A percentile compares a stretch with the other conserved stretches of the same genome.
These are phyloP conservation scores for Pyrenophora teres DNA, from an alignment of 2,329 filamentous ascomycete species.

Conservation along the genomic window DNA sequence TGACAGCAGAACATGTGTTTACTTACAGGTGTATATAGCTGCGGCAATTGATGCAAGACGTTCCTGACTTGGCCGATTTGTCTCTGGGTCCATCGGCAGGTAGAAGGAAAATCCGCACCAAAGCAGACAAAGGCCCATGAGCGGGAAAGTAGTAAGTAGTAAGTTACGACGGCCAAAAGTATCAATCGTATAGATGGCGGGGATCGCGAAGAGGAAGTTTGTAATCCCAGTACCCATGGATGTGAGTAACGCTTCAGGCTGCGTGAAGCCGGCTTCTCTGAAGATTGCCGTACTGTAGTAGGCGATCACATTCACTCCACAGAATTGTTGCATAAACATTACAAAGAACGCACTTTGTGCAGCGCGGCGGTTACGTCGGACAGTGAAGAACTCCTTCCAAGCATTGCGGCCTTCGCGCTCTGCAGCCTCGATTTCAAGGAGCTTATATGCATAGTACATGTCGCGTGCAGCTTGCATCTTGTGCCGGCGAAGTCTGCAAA, in stretches of 20 bases:
- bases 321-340: slow-evolving; percentile 47
- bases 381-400: slow-evolving; percentile 41
- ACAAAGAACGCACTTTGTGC: slow-evolving; percentile 41
- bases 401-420: slow-evolving; percentile 40
- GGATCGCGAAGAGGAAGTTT: slow-evolving; percentile 54
- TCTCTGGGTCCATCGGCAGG: slow-evolving; percentile 22
- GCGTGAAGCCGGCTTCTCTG: slow-evolving; percentile 41
- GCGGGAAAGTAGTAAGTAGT: slow-evolving; percentile 53
- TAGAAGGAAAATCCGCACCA: slow-evolving; percentile 39
- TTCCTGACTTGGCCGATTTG: slow-evolving; percentile 16
- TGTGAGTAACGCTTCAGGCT: slow-evolving; percentile 43
- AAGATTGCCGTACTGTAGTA: slow-evolving; percentile 30
- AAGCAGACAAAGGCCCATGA: slow-evolving; percentile 51
- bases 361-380: slow-evolving; percentile 42
- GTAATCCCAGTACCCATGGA: slow-evolving; percentile 53
- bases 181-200: slow-evolving; percentile 52
- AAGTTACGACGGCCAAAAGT: slow-evolving; percentile 52
- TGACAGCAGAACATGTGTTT: too few species aligned
- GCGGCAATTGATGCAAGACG: slow-evolving; percentile 44
- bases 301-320: slow-evolving; percentile 27
- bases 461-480: slow-evolving; percentile 61
- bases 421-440: slow-evolving; percentile 44
- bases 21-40: slow-evolving; percentile 13
- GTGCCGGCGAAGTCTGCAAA: slow-evolving; percentile 59
- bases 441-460: slow-evolving; percentile 56